Evolutionary conservation across 202 grass and related monocot species (phyloP).

Genomic region (Sporobolus alterniflorus): DNA sequence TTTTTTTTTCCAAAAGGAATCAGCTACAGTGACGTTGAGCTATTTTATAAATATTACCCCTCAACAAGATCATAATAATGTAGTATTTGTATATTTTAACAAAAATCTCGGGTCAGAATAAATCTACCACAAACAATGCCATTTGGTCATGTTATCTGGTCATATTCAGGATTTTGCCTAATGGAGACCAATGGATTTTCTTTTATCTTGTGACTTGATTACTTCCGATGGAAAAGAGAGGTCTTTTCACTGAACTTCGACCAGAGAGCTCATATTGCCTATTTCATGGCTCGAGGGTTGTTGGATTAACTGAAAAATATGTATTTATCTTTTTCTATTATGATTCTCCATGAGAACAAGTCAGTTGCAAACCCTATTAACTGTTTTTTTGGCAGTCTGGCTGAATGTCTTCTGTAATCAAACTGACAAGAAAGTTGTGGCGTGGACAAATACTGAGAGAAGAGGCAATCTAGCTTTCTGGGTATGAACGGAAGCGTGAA

Average conservation of each 20-base stretch:
- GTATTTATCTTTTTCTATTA: not conserved
- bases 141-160: not conserved
- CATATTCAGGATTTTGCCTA: not conserved
- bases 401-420: not conserved
- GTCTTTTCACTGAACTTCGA: not conserved
- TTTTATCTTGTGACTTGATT: not conserved
- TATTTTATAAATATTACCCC: not conserved
- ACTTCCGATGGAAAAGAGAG: not conserved
- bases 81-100: not conserved
- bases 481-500: not conserved
- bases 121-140: not conserved
- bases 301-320: not conserved
- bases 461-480: not conserved
- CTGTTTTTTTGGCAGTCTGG: not conserved
- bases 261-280: not conserved
- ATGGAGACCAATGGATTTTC: too few species aligned
- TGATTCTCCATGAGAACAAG: not conserved
- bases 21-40: too few species aligned
- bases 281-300: not conserved
- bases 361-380: not conserved
- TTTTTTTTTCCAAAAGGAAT: not conserved
- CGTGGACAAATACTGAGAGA: not conserved
- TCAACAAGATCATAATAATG: not conserved
- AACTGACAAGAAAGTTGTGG: not conserved
- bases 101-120: not conserved